Percentiles rank a stretch among this genome's conserved stretches.
Conservation (phyloP, 129 eudicot species). For the Apium graveolens region DNA sequence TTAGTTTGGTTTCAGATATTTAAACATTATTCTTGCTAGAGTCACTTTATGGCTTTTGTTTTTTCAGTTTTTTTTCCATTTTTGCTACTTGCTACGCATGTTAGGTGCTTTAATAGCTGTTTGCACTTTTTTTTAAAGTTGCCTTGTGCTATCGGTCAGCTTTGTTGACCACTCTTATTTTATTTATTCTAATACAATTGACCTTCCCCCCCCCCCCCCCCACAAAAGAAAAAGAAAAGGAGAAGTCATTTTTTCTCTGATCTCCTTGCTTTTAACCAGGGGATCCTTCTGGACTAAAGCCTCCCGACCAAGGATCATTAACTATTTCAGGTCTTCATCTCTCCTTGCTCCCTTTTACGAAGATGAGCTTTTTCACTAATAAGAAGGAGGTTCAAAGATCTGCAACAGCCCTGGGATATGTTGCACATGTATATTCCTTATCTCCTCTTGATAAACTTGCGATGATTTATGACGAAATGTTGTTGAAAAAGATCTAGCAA, state of each 20-base stretch:
- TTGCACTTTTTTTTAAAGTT: background rate
- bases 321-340: slow-evolving; percentile 87
- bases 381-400: slow-evolving; percentile 92
- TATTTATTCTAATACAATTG: background rate
- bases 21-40: background rate
- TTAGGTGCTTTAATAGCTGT: background rate
- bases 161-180: background rate
- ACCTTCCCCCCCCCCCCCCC: background rate
- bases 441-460: background rate
- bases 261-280: slow-evolving; percentile 35
- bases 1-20: background rate
- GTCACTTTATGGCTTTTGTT: background rate
- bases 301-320: slow-evolving; percentile 61
- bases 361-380: slow-evolving; percentile 91
- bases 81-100: background rate
- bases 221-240: background rate
- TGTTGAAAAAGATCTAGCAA: background rate
- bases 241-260: background rate
- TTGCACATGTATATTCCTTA: slow-evolving; percentile 74
- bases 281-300: slow-evolving; percentile 51
- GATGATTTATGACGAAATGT: background rate
- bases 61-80: background rate
- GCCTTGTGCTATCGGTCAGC: background rate
- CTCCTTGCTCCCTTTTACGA: slow-evolving; percentile 64
- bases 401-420: slow-evolving; percentile 95